A percentile compares a stretch with the other conserved stretches of the same genome.
phyloP scores from a whole-genome alignment of 139 green algal species.

The Chlorella sp. region DNA sequence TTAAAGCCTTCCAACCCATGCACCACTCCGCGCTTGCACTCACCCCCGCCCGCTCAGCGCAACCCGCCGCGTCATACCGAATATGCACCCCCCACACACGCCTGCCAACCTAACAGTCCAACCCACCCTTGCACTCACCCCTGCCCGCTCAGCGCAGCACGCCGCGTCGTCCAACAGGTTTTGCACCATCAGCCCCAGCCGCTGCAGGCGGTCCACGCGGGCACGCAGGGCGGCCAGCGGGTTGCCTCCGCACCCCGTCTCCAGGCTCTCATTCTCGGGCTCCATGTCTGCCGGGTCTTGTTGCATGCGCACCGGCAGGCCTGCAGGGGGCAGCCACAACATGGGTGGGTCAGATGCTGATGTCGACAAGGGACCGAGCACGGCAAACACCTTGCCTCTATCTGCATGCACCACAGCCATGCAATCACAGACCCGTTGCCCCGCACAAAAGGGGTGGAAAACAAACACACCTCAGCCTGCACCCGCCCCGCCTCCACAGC shows the following conservation, averaged over 20 bases:
- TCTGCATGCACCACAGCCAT: too few species aligned
- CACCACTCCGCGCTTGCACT: too few species aligned
- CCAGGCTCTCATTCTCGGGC: conserved; percentile 25
- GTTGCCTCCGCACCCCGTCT: conserved; percentile 11
- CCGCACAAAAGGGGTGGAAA: too few species aligned
- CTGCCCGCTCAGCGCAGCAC: conserved; percentile 17
- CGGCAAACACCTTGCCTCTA: too few species aligned
- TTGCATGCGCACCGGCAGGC: conserved; percentile 20
- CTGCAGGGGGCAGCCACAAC: background rate
- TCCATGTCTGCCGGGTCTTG: conserved; percentile 35
- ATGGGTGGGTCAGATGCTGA: too few species aligned
- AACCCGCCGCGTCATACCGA: conserved; percentile 20
- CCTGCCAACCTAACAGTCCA: background rate
- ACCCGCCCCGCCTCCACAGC: too few species aligned
- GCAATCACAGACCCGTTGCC: too few species aligned
- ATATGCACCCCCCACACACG: conserved; percentile 41
- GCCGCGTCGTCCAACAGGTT: conserved; percentile 37
- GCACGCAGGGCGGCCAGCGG: conserved; percentile 10
- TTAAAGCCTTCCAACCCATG: too few species aligned
- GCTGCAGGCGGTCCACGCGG: conserved; percentile 24
- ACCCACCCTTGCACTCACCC: background rate
- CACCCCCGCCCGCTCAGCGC: background rate
- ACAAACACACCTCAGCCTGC: too few species aligned
- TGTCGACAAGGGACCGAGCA: too few species aligned
- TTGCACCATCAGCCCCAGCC: conserved; percentile 39